Evolutionary conservation across 148 eudicot species (phyloP).

Genomic region (Nepenthes gracilis): DNA sequence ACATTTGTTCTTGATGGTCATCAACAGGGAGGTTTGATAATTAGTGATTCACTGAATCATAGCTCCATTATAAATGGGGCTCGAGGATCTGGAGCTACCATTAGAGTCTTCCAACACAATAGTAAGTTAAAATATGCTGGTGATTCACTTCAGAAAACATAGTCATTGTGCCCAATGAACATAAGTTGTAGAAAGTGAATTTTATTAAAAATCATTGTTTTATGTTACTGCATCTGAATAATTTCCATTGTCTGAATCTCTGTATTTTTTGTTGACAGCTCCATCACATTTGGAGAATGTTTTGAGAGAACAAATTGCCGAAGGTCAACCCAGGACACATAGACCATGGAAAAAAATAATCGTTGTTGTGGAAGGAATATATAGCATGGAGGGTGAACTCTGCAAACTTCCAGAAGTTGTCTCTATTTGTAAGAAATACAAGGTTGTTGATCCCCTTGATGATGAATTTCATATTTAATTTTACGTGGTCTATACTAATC

Average conservation of each 20-base stretch:
- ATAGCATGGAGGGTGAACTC: constrained; percentile 98
- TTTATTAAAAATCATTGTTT: background rate
- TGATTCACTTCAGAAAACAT: background rate
- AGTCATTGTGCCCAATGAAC: background rate
- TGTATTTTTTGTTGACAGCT: constrained; percentile 24
- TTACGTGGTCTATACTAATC: too few species aligned
- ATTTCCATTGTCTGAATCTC: background rate
- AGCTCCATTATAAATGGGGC: constrained; percentile 96
- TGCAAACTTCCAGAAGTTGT: constrained; percentile 98
- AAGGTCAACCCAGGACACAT: constrained; percentile 94
- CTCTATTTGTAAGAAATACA: constrained; percentile 90
- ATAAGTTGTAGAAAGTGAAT: background rate
- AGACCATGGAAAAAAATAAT: constrained; percentile 99
- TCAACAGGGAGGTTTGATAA: constrained; percentile 85
- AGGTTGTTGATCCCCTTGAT: constrained; percentile 28
- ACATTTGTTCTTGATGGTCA: constrained; percentile 1
- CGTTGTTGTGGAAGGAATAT: constrained; percentile 93
- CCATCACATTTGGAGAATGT: constrained; percentile 85
- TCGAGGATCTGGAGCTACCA: constrained; percentile 90
- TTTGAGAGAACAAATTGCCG: constrained; percentile 87
- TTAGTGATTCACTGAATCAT: constrained; percentile 94
- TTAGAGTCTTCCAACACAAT: constrained; percentile 88
- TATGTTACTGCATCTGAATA: background rate
- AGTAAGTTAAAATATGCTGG: constrained; percentile 35
- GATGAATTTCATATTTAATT: background rate